A percentile compares a stretch with the other conserved stretches of the same genome.
Evolutionary conservation across 2,329 filamentous ascomycete species (phyloP).

Genomic region (Bipolaris oryzae): DNA sequence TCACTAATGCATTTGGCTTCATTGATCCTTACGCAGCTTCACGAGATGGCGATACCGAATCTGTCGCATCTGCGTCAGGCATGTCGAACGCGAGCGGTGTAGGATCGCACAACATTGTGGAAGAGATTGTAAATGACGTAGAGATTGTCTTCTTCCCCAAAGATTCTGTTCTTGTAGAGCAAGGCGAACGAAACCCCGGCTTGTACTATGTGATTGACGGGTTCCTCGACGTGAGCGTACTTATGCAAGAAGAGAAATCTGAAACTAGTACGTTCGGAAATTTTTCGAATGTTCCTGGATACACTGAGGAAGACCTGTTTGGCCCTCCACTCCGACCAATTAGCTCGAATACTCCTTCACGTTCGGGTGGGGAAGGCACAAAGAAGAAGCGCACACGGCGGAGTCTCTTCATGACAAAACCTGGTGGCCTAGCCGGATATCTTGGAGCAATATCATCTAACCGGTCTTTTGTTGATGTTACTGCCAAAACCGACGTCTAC

Average conservation of each 20-base stretch:
- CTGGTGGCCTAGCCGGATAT: constrained; percentile 91
- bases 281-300: constrained; percentile 40
- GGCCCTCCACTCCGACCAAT: constrained; percentile 35
- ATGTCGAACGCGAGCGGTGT: constrained; percentile 59
- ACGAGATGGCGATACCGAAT: constrained; percentile 84
- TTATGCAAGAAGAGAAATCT: constrained; percentile 66
- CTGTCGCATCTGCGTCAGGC: constrained; percentile 64
- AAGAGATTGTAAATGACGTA: constrained; percentile 87
- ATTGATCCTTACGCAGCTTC: constrained; percentile 83
- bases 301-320: constrained; percentile 48
- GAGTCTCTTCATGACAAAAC: constrained; percentile 89
- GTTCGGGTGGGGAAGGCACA: constrained; percentile 37
- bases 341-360: constrained; percentile 30
- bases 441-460: constrained; percentile 94
- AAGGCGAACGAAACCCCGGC: constrained; percentile 94
- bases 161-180: constrained; percentile 90
- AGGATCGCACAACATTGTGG: constrained; percentile 68
- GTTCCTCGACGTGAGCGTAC: constrained; percentile 92
- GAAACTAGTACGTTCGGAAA: constrained; percentile 54
- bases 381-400: constrained; percentile 63
- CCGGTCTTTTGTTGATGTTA: constrained; percentile 93
- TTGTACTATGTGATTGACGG: constrained; percentile 98
- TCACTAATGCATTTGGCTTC: constrained; percentile 87
- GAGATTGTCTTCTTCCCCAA: constrained; percentile 98
- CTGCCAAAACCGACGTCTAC: constrained; percentile 97